phyloP scores from a whole-genome alignment of 768 basidiomycete species.

The Mycena amicta region DNA sequence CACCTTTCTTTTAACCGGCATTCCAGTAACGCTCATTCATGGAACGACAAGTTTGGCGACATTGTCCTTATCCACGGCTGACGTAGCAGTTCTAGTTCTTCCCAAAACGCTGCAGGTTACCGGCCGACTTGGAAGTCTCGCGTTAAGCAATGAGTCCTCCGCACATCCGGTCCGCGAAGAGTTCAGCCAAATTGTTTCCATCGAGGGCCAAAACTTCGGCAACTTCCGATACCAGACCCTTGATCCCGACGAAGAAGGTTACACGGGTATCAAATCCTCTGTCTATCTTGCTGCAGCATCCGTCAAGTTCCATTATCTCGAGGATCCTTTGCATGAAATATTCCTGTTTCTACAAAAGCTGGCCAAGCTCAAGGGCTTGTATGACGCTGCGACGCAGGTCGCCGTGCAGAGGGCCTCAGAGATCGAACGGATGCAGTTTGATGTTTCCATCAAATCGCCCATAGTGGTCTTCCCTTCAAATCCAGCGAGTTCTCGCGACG shows the following conservation, averaged over 20 bases:
- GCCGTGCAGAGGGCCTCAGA: constrained; percentile 93
- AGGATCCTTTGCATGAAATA: constrained; percentile 87
- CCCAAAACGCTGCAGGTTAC: constrained; percentile 75
- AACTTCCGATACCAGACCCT: constrained; percentile 94
- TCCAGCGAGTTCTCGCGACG: constrained; percentile 60
- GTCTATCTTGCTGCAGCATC: constrained; percentile 86
- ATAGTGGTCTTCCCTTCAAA: constrained; percentile 87
- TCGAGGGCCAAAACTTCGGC: constrained; percentile 92
- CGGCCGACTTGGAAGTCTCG: constrained; percentile 81
- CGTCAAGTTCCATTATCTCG: constrained; percentile 85
- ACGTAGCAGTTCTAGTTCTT: constrained; percentile 76
- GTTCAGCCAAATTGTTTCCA: constrained; percentile 87
- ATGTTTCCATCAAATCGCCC: constrained; percentile 87
- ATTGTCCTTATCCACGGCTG: constrained; percentile 86
- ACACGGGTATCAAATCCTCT: constrained; percentile 81
- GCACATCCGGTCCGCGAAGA: constrained; percentile 53
- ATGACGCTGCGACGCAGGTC: constrained; percentile 90
- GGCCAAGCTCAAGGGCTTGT: constrained; percentile 88
- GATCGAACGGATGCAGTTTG: constrained; percentile 92
- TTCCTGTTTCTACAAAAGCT: constrained; percentile 83
- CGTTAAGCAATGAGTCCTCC: constrained; percentile 73
- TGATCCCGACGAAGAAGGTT: constrained; percentile 68
- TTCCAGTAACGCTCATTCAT: constrained; percentile 75
- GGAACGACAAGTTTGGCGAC: constrained; percentile 75
- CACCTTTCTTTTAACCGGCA: not conserved